Evolutionary conservation across 2,329 filamentous ascomycete genomes (phyloP).

Genomic region (Neurospora sp.): DNA sequence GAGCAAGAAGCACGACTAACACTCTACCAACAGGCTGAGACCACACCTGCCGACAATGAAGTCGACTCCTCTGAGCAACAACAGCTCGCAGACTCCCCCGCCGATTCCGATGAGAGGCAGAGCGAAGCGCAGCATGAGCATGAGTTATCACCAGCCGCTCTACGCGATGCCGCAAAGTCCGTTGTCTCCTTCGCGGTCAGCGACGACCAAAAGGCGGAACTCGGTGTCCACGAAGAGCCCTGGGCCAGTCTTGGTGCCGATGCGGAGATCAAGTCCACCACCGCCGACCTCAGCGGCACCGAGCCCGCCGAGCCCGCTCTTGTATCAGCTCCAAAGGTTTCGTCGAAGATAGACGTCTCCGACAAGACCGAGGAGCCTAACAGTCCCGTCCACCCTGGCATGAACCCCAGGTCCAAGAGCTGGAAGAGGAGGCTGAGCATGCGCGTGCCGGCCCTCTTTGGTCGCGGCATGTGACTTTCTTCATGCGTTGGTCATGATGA

Average conservation of each 20-base stretch:
- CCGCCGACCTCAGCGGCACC: constrained; percentile 1
- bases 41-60: constrained; percentile 1
- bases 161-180: constrained; percentile 1
- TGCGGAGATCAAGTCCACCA: constrained; percentile 1
- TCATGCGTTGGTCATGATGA: neutral
- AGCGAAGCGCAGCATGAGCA: neutral
- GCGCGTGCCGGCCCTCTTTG: constrained; percentile 14
- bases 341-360: neutral
- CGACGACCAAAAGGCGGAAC: constrained; percentile 1
- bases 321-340: constrained; percentile 3
- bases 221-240: neutral
- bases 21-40: constrained; percentile 4
- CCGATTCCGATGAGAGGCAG: constrained; percentile 2
- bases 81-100: constrained; percentile 5
- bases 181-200: constrained; percentile 2
- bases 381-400: neutral
- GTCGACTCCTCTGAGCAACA: constrained; percentile 1
- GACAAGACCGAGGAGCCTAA: neutral
- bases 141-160: neutral
- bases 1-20: constrained; percentile 14
- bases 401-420: neutral
- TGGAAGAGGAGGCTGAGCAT: constrained; percentile 4
- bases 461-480: constrained; percentile 15
- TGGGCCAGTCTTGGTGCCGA: neutral
- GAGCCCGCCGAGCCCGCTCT: neutral